These are phyloP conservation scores for Aspergillus conjunctus DNA, from an alignment of 495 filamentous ascomycete genomes.

Conservation along the genomic window DNA sequence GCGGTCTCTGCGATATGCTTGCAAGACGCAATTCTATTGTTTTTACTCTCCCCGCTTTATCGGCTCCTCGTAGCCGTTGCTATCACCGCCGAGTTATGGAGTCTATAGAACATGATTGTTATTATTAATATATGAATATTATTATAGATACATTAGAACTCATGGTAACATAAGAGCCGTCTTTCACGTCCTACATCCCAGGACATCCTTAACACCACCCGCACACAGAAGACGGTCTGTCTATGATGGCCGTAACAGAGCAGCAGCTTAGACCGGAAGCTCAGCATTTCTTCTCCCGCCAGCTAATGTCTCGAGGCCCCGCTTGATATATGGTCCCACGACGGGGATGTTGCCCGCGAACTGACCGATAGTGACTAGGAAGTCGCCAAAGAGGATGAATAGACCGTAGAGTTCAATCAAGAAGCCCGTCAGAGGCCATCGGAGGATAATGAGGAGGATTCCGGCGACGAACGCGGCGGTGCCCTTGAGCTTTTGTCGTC, in stretches of 20 bases:
- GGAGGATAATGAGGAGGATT: constrained; percentile 78
- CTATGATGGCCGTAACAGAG: not conserved
- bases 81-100: not conserved
- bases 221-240: not conserved
- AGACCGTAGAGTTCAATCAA: constrained; percentile 90
- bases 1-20: not conserved
- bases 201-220: not conserved
- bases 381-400: constrained; percentile 91
- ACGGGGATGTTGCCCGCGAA: constrained; percentile 86
- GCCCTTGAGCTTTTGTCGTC: constrained; percentile 87
- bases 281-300: constrained; percentile 71
- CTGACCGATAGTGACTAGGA: constrained; percentile 85
- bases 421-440: constrained; percentile 90
- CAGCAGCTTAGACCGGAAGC: constrained; percentile 60
- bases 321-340: constrained; percentile 78
- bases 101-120: not conserved
- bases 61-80: not conserved
- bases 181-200: not conserved
- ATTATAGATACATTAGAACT: constrained; percentile 4
- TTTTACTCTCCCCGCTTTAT: not conserved
- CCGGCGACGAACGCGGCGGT: constrained; percentile 87
- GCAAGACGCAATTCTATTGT: not conserved
- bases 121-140: constrained; percentile 2
- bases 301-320: constrained; percentile 63
- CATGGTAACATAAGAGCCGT: constrained; percentile 3